Percentiles rank a stretch among this genome's conserved stretches.
Evolutionary conservation across 495 filamentous ascomycete species (phyloP).

Genomic region (Lasiosphaeris hirsuta): DNA sequence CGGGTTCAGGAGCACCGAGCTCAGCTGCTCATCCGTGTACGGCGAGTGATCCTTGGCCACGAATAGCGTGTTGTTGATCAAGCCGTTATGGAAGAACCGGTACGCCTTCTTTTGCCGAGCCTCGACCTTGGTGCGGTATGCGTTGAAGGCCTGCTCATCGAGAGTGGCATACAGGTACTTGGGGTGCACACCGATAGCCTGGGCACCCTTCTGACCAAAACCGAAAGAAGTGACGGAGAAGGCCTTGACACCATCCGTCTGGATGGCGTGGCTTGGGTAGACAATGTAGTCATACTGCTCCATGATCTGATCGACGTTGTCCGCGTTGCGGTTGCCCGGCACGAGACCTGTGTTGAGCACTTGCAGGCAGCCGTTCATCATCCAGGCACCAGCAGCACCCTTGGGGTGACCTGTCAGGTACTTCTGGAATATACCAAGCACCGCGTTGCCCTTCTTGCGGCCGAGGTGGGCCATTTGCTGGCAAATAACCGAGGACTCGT

Average conservation of each 20-base stretch:
- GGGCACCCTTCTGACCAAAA: slow-evolving; percentile 98
- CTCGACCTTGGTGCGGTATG: slow-evolving; percentile 83
- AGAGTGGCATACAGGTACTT: slow-evolving; percentile 95
- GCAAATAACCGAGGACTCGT: slow-evolving; percentile 96
- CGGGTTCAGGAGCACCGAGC: slow-evolving; percentile 90
- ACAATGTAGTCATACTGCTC: slow-evolving; percentile 98
- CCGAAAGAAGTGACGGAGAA: slow-evolving; percentile 99
- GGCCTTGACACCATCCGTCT: slow-evolving; percentile 96
- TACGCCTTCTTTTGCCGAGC: slow-evolving; percentile 97
- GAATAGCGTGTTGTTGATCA: slow-evolving; percentile 97
- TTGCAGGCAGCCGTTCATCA: slow-evolving; percentile 97
- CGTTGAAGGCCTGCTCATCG: slow-evolving; percentile 74
- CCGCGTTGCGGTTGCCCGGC: slow-evolving; percentile 95
- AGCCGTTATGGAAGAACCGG: slow-evolving; percentile 93
- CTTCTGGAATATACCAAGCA: slow-evolving; percentile 98
- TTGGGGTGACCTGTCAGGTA: slow-evolving; percentile 98
- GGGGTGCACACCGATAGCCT: slow-evolving; percentile 94
- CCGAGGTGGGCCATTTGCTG: slow-evolving; percentile 95
- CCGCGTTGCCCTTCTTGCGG: slow-evolving; percentile 89
- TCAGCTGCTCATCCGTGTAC: slow-evolving; percentile 83
- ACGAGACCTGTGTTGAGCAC: slow-evolving; percentile 90
- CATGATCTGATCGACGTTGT: slow-evolving; percentile 94
- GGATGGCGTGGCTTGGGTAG: slow-evolving; percentile 90
- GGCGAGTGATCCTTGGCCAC: slow-evolving; percentile 88
- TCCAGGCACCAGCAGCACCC: slow-evolving; percentile 98